Evolutionary conservation across 345 rosid genomes (phyloP), one percentile per base, ranked within the genome.

Genomic region (Syzygium aromaticum): DNA sequence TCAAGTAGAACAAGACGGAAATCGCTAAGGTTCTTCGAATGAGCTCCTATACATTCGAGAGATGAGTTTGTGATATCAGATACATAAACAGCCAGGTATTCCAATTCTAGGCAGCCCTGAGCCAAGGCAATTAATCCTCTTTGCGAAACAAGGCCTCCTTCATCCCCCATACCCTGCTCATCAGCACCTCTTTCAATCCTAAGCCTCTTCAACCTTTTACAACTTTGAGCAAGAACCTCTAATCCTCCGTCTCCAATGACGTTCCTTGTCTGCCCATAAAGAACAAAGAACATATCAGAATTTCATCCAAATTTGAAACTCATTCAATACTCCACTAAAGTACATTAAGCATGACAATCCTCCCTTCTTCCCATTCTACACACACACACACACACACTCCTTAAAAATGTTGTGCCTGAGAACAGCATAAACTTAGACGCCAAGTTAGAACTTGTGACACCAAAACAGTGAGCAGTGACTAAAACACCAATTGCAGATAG

Each of bases 141-240:
- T 30, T 98, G 98, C 22, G 99, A 92, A 86, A 98, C 98, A 77
- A 94, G 85, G 57, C 98, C 98, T 87, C 91, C 98, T 93, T 95
- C 99, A 86, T 96, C 98, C 90, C 90, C 98, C 95, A 94, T 92
- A 84, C 90, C 99, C 83, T 91, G 95, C 90, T 95, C 99, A 89
- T 96, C 98, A 38, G 95, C 98, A 89, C 98, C 98, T 54, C 95
- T 94, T 90, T 96, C 99, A 86, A 98, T 95, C 92, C 99, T 91
- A 87, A 98, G 96, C 93, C 99, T 93, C 91, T 94, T 94, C 88
- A 98, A 92, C 49, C 85, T 91, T 91, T 91, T 94, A 88, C 99
- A 96, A 88, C 91, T 88, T 87, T 64, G 92, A 86, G 98, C 96
- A 87, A 98, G 94, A 89, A 94, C 92, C 92, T 96, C 98, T 89